phyloP scores from a whole-genome alignment of 257 asterid species.

The Eucommia ulmoides region DNA sequence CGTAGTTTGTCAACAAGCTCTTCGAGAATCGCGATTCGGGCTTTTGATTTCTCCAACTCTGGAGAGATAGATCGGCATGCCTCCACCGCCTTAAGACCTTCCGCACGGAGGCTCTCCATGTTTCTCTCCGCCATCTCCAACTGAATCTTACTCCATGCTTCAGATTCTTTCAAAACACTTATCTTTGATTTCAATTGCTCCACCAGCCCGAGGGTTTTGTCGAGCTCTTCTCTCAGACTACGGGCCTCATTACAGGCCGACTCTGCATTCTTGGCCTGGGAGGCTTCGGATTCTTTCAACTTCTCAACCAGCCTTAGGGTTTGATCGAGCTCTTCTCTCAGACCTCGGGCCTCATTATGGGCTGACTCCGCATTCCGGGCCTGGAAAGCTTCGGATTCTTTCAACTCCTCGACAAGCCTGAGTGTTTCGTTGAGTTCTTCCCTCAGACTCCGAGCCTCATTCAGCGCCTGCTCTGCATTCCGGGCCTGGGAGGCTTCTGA shows the following conservation, averaged over 20 bases:
- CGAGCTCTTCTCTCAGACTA: slow-evolving; percentile 53
- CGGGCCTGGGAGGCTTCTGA: slow-evolving; percentile 56
- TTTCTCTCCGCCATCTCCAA: slow-evolving; percentile 41
- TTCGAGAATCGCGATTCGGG: slow-evolving; percentile 35
- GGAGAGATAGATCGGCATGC: slow-evolving; percentile 25
- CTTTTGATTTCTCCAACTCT: slow-evolving; percentile 57
- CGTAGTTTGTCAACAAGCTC: slow-evolving; percentile 38
- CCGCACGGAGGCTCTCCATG: slow-evolving; percentile 36
- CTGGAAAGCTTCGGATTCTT: slow-evolving; percentile 48
- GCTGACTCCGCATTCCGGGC: too few species aligned
- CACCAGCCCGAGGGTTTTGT: slow-evolving; percentile 38
- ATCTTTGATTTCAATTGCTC: slow-evolving; percentile 52
- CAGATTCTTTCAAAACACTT: slow-evolving; percentile 46
- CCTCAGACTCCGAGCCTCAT: slow-evolving; percentile 50
- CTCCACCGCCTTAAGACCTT: slow-evolving; percentile 33
- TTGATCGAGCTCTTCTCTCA: too few species aligned
- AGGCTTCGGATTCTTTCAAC: slow-evolving; percentile 47
- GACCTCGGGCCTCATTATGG: too few species aligned
- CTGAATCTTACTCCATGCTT: slow-evolving; percentile 46
- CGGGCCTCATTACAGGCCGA: slow-evolving; percentile 50
- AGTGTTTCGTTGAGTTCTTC: slow-evolving; percentile 48
- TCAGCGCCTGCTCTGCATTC: slow-evolving; percentile 55
- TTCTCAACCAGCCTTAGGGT: too few species aligned
- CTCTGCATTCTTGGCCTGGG: slow-evolving; percentile 63
- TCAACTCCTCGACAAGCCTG: slow-evolving; percentile 46